Evolutionary conservation across 1,284 basidiomycete species (phyloP).

Genomic region (Exsudoporus floridanus): DNA sequence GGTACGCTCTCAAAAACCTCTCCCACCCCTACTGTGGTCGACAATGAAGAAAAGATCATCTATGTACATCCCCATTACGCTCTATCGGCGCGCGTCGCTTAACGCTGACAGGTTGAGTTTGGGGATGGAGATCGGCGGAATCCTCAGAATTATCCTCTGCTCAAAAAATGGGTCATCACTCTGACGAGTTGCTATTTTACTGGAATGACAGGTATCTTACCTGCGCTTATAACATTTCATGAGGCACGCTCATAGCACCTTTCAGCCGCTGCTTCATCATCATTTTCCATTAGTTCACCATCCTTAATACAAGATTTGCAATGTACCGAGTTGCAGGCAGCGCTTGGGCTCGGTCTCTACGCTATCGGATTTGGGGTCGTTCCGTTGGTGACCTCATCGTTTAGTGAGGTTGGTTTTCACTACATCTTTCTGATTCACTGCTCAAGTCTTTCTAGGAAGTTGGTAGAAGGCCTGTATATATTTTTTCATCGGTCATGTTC

Average conservation of each 20-base stretch:
- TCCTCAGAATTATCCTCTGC: conserved; percentile 21
- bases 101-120: conserved; percentile 26
- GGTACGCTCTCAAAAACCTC: conserved; percentile 1
- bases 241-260: not conserved
- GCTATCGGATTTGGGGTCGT: conserved; percentile 47
- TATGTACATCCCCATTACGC: conserved; percentile 2
- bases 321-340: conserved; percentile 36
- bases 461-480: conserved; percentile 48
- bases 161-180: conserved; percentile 31
- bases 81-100: not conserved
- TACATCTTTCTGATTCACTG: not conserved
- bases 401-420: conserved; percentile 39
- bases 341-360: conserved; percentile 41
- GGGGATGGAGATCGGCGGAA: conserved; percentile 27
- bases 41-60: conserved; percentile 7
- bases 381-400: conserved; percentile 47
- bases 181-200: conserved; percentile 21
- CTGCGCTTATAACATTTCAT: not conserved
- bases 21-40: not conserved
- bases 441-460: conserved; percentile 36
- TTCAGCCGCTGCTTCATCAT: conserved; percentile 36
- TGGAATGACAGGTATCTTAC: conserved; percentile 16
- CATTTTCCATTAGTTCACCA: conserved; percentile 40
- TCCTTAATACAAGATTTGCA: conserved; percentile 45
- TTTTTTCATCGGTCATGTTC: conserved; percentile 41